Base-by-base conservation (phyloP, 2,329 filamentous ascomycete genomes). In the Celoporthe dispersa region DNA sequence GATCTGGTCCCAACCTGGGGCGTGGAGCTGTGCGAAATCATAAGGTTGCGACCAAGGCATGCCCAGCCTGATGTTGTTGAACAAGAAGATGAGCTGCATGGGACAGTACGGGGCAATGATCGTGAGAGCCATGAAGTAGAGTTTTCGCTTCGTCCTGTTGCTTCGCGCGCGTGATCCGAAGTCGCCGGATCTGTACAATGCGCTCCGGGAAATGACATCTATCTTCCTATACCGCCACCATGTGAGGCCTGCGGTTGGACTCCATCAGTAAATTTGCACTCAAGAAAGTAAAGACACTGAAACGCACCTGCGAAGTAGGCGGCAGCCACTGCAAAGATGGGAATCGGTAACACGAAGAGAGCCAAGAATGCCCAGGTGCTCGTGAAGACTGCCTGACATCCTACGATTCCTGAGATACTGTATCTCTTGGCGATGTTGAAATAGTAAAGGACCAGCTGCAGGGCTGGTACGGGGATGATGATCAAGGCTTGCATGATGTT, bases 61-160 rank as follows among this genome's bases (percentile, higher is more conserved):
- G 19, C 71, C 80, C 64, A 25, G 65, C 62, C 75, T 67, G 61
- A 87, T 75, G 77, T 87, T 87, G 69, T 77, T 57, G 44, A 78
- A 78, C 3, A 82, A 73, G 7, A 85, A 77, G 35, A 80, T 77
- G 59, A 84, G 59, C 72, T 81, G 78, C 6, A 89, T 73, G 1
- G 86, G 87, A 0, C 87, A 74, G 74, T 86, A 88, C 3, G 86
- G 81, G 3, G 84, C 73, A 1, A 89, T 75, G 72, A 88, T 86
- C 57, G 81, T 81, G 16, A 87, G 67, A 19, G 84, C 82, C 84
- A 89, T 86, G 72, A 85, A 79, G 77, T 88, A 89, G 59, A 90
- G 83, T 57, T 86, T 84, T 62, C 83, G 81, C 59, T 82, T 82
- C 11, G 86, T 82, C 1, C 86, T 82, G 60, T 84, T 81, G 55